Percentiles rank a stretch among this genome's conserved stretches.
phyloP scores from a whole-genome alignment of 2,329 filamentous ascomycete genomes.

The Colletotrichum plurivorum region DNA sequence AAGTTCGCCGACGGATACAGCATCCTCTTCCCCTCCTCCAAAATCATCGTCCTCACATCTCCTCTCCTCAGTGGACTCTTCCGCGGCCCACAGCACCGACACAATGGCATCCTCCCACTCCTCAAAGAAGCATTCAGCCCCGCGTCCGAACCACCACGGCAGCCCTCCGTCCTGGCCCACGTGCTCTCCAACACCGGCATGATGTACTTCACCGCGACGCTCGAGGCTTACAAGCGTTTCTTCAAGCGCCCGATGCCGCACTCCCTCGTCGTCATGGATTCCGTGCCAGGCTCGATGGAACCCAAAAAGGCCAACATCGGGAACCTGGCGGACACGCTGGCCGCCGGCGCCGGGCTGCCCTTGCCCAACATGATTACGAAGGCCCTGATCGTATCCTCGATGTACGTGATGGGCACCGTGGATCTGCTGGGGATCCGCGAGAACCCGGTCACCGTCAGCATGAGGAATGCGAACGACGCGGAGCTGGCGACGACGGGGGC shows the following conservation, averaged over 20 bases:
- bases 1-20: conserved; percentile 70
- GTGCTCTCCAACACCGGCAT: conserved; percentile 71
- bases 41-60: conserved; percentile 65
- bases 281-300: conserved; percentile 59
- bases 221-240: conserved; percentile 58
- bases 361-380: conserved; percentile 65
- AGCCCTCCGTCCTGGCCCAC: conserved; percentile 62
- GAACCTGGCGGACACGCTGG: conserved; percentile 67
- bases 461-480: conserved; percentile 10
- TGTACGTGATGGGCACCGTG: conserved; percentile 51
- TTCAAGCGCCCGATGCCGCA: conserved; percentile 55
- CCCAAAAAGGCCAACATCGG: conserved; percentile 54
- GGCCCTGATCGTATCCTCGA: conserved; percentile 58
- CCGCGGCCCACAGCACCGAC: conserved; percentile 57
- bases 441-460: conserved; percentile 18
- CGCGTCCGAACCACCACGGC: conserved; percentile 20
- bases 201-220: conserved; percentile 64
- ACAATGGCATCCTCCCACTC: conserved; percentile 60
- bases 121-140: conserved; percentile 54
- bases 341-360: conserved; percentile 63
- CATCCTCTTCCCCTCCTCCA: conserved; percentile 62
- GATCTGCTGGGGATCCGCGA: conserved; percentile 14
- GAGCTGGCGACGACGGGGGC: conserved; percentile 17
- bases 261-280: conserved; percentile 64
- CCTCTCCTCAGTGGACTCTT: conserved; percentile 63